These are phyloP conservation scores for Azolla pinnata DNA, from an alignment of 75 land plant species.

Conservation along the genomic window DNA sequence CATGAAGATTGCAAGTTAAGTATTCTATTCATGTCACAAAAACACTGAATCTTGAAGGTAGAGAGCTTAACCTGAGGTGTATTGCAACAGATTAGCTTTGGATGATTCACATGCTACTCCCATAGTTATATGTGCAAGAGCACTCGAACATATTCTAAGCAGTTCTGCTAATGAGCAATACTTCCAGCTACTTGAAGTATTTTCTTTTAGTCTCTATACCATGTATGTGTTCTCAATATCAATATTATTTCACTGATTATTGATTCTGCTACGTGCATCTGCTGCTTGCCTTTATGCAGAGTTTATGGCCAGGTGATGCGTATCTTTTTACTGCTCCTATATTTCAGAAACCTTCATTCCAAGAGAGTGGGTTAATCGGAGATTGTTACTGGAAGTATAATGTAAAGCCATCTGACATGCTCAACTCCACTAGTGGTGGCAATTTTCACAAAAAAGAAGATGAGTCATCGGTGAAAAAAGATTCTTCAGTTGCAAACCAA, in stretches of 20 bases:
- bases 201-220: neutral
- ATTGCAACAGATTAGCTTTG: conserved; percentile 60
- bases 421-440: conserved; percentile 27
- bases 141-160: conserved; percentile 58
- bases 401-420: conserved; percentile 68
- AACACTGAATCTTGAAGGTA: too few relatives aligned
- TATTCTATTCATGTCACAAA: too few relatives aligned
- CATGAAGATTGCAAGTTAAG: too few relatives aligned
- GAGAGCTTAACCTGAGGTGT: too few relatives aligned
- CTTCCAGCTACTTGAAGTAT: conserved; percentile 58
- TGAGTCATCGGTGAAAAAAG: conserved; percentile 71
- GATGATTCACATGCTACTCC: conserved; percentile 88
- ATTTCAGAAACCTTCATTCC: conserved; percentile 64
- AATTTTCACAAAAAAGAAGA: conserved; percentile 34
- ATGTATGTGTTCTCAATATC: neutral
- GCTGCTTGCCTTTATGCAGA: conserved; percentile 45
- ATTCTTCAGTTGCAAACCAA: conserved; percentile 67
- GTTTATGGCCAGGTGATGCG: conserved; percentile 26
- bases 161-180: conserved; percentile 52
- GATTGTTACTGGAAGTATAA: conserved; percentile 94
- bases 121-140: conserved; percentile 67
- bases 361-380: conserved; percentile 60
- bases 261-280: conserved; percentile 3
- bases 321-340: conserved; percentile 63
- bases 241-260: neutral